These are phyloP conservation scores for Ensete glaucum DNA, from an alignment of 176 grass and related monocot species.

Conservation along the genomic window DNA sequence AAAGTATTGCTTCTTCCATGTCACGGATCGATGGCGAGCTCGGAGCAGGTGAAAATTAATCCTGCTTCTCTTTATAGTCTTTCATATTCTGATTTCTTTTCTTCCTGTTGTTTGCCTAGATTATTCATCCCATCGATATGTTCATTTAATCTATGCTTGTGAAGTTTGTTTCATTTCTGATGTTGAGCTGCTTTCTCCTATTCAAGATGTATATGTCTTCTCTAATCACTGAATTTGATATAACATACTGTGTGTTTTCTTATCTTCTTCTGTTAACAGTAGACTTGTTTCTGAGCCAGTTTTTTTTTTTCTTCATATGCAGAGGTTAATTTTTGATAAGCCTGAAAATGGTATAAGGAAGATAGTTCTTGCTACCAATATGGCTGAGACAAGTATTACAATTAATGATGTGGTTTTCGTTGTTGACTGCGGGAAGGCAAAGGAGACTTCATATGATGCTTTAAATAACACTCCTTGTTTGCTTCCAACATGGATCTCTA, in stretches of 20 bases:
- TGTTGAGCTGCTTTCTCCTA: neutral
- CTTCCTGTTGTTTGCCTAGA: slow-evolving; percentile 6
- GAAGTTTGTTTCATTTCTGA: neutral
- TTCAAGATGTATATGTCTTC: neutral
- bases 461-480: slow-evolving; percentile 98
- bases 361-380: slow-evolving; percentile 96
- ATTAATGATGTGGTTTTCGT: slow-evolving; percentile 99
- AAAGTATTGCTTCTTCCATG: slow-evolving; percentile 94
- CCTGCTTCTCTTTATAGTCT: neutral
- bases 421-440: slow-evolving; percentile 95
- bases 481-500: slow-evolving; percentile 96
- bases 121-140: neutral
- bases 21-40: slow-evolving; percentile 88
- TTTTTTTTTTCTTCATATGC: slow-evolving; percentile 19
- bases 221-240: neutral
- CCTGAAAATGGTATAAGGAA: slow-evolving; percentile 84
- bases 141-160: neutral
- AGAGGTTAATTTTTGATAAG: slow-evolving; percentile 95
- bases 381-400: slow-evolving; percentile 98
- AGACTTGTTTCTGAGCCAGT: neutral
- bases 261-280: neutral
- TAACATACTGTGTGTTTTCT: neutral
- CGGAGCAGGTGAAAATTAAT: slow-evolving; percentile 61
- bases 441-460: slow-evolving; percentile 99
- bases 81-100: neutral